Evolutionary conservation across 192 early-diverging fungal genomes (phyloP).

Genomic region (Backusella sp.): DNA sequence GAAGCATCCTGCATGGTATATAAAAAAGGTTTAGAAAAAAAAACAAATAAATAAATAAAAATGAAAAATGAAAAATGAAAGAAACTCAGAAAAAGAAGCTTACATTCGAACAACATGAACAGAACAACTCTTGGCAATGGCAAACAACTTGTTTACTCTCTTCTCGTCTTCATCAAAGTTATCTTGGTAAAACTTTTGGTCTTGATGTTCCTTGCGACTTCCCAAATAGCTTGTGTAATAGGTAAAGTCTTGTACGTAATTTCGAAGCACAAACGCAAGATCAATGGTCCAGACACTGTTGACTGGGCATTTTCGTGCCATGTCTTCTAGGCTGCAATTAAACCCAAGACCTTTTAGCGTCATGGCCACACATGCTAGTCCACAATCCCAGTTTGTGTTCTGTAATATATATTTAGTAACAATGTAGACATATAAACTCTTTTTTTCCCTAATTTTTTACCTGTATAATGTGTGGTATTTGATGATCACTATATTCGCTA

Average conservation of each 20-base stretch:
- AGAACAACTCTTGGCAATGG: slow-evolving; percentile 62
- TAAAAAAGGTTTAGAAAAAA: background rate
- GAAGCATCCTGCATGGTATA: slow-evolving; percentile 47
- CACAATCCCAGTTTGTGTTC: slow-evolving; percentile 80
- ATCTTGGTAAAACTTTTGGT: slow-evolving; percentile 69
- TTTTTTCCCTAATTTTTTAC: background rate
- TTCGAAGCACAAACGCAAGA: slow-evolving; percentile 73
- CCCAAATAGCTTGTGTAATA: slow-evolving; percentile 90
- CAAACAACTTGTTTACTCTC: slow-evolving; percentile 76
- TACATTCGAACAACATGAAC: slow-evolving; percentile 75
- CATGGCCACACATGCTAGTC: slow-evolving; percentile 84
- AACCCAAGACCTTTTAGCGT: slow-evolving; percentile 62
- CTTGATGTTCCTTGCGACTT: slow-evolving; percentile 70
- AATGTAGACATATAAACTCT: background rate
- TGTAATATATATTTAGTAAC: slow-evolving; percentile 14
- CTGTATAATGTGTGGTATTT: slow-evolving; percentile 32
- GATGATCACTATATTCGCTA: slow-evolving; percentile 18
- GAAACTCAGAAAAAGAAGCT: slow-evolving; percentile 11
- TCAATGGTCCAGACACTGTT: slow-evolving; percentile 92
- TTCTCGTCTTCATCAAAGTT: slow-evolving; percentile 68
- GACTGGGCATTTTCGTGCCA: slow-evolving; percentile 52
- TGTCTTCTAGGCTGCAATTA: slow-evolving; percentile 52
- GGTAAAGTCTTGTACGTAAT: slow-evolving; percentile 82
- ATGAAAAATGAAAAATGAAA: background rate
- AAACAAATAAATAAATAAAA: background rate